Conservation (phyloP, 306 rosid genomes). For the Albizia julibrissin region DNA sequence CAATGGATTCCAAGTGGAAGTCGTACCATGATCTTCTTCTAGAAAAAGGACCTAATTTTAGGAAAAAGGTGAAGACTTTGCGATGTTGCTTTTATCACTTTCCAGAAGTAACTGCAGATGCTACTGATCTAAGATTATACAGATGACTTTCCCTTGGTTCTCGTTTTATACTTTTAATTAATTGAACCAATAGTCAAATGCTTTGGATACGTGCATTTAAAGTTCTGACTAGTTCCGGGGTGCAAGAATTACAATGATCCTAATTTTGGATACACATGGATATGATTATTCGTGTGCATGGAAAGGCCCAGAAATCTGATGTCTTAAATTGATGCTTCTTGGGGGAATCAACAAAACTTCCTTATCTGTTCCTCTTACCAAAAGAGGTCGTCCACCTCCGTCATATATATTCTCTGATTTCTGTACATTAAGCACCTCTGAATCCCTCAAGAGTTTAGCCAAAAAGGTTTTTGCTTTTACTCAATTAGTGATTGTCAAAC, state of each 20-base stretch:
- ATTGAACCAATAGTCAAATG: not conserved
- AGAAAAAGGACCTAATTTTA: not conserved
- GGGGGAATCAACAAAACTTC: not conserved
- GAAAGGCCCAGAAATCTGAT: not conserved
- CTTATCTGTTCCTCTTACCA: not conserved
- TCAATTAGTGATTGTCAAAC: not conserved
- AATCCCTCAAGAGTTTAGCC: not conserved
- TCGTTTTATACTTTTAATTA: not conserved
- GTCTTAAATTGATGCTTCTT: not conserved
- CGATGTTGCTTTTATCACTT: slow-evolving; percentile 5
- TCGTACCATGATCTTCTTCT: not conserved
- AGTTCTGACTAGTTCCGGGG: not conserved
- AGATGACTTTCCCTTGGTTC: not conserved
- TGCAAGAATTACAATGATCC: not conserved
- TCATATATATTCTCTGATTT: not conserved
- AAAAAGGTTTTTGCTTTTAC: not conserved
- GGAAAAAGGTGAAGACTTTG: not conserved
- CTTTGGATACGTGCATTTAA: not conserved
- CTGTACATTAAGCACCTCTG: not conserved
- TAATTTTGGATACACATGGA: not conserved
- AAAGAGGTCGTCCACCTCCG: not conserved
- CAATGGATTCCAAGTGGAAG: not conserved
- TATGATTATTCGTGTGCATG: not conserved
- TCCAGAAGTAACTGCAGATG: slow-evolving; percentile 2
- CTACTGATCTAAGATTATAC: not conserved